phyloP scores from a whole-genome alignment of 768 basidiomycete genomes.

The Amanita inopinata region DNA sequence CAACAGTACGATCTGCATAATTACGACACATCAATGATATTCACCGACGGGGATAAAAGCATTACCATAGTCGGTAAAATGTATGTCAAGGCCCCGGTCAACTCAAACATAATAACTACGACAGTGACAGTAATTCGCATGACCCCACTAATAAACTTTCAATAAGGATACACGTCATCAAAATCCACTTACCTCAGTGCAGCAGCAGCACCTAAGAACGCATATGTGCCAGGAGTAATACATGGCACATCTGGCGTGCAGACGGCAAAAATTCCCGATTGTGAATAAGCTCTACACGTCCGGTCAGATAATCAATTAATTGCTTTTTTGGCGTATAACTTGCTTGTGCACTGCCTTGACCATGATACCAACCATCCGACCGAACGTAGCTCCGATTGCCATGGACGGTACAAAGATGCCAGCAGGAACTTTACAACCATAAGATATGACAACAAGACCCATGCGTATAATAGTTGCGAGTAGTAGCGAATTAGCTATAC shows the following conservation, averaged over 20 bases:
- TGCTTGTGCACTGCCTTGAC: constrained; percentile 90
- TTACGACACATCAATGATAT: not conserved
- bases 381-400: constrained; percentile 97
- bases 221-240: constrained; percentile 97
- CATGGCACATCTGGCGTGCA: constrained; percentile 92
- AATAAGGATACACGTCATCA: not conserved
- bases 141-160: constrained; percentile 54
- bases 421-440: constrained; percentile 93
- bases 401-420: constrained; percentile 99
- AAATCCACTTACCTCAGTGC: constrained; percentile 59
- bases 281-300: constrained; percentile 59
- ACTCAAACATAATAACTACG: constrained; percentile 98
- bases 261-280: constrained; percentile 80
- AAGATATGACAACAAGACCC: constrained; percentile 81
- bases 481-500: constrained; percentile 85
- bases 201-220: constrained; percentile 94
- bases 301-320: not conserved
- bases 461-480: constrained; percentile 86
- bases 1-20: constrained; percentile 76
- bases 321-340: constrained; percentile 5
- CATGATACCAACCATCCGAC: constrained; percentile 93
- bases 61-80: constrained; percentile 94
- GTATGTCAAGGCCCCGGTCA: constrained; percentile 95
- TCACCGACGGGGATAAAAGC: not conserved
- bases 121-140: constrained; percentile 97